phyloP scores from a whole-genome alignment of 768 basidiomycete genomes.

The Infundibulicybe gibba region DNA sequence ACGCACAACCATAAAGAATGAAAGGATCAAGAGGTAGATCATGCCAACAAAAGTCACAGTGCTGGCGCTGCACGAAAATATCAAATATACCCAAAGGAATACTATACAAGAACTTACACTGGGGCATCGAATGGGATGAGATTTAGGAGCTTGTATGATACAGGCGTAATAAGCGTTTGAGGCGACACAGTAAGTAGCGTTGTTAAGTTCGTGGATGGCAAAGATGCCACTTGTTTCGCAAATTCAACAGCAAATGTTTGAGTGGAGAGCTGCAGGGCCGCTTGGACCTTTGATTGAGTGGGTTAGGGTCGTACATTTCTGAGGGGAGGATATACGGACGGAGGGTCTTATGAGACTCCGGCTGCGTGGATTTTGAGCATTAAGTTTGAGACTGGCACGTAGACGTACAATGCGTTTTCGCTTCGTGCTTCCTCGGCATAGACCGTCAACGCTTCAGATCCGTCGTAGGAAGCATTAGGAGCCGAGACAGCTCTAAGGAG shows the following conservation, averaged over 20 bases:
- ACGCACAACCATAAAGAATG: constrained; percentile 38
- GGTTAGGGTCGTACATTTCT: not conserved
- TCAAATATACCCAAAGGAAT: not conserved
- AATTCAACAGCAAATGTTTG: constrained; percentile 23
- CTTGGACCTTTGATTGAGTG: constrained; percentile 20
- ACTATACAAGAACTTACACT: constrained; percentile 38
- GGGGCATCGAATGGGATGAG: constrained; percentile 58
- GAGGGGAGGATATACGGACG: constrained; percentile 12
- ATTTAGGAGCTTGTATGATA: constrained; percentile 46
- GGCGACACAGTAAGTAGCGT: constrained; percentile 46
- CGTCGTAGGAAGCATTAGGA: constrained; percentile 41
- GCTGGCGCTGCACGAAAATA: constrained; percentile 34
- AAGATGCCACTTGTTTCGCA: constrained; percentile 12
- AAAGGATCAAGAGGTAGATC: constrained; percentile 49
- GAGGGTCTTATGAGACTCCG: constrained; percentile 27
- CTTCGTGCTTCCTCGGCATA: constrained; percentile 51
- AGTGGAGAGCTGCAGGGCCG: constrained; percentile 28
- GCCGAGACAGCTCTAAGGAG: constrained; percentile 30
- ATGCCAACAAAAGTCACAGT: constrained; percentile 55
- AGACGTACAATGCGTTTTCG: constrained; percentile 57
- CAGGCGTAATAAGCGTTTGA: constrained; percentile 41
- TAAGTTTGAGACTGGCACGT: not conserved
- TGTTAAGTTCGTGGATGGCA: constrained; percentile 13
- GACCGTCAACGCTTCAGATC: constrained; percentile 43
- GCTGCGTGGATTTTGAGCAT: constrained; percentile 11